These are phyloP conservation scores for Exophiala viscosa DNA, from an alignment of 2,329 filamentous ascomycete genomes.

Conservation along the genomic window DNA sequence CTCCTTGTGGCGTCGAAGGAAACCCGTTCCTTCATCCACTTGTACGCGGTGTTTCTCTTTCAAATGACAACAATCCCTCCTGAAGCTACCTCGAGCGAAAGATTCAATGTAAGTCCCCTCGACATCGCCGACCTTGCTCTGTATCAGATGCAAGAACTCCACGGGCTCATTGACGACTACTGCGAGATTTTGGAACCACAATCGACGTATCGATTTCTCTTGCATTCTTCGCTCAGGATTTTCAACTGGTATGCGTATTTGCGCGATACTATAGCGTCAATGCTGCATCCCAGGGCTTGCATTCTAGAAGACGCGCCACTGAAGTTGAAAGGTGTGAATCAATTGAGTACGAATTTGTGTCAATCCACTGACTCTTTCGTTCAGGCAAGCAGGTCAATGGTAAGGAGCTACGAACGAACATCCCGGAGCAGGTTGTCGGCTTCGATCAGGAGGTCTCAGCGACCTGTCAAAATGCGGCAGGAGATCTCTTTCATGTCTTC, in stretches of 20 bases:
- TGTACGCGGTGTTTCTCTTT: constrained; percentile 19
- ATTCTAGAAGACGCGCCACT: constrained; percentile 11
- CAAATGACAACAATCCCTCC: constrained; percentile 14
- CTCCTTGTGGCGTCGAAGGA: constrained; percentile 5
- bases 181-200: constrained; percentile 1
- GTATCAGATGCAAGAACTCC: constrained; percentile 13
- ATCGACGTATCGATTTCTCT: constrained; percentile 16
- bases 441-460: constrained; percentile 13
- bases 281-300: constrained; percentile 8
- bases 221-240: constrained; percentile 12
- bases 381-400: neutral
- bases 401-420: neutral
- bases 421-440: constrained; percentile 2
- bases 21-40: constrained; percentile 11
- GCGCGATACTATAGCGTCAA: constrained; percentile 15
- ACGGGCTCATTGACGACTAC: constrained; percentile 6
- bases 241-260: constrained; percentile 15
- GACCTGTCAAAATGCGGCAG: constrained; percentile 12
- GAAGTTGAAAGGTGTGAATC: constrained; percentile 5
- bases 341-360: neutral
- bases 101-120: constrained; percentile 1
- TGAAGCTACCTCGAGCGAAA: constrained; percentile 1
- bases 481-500: constrained; percentile 17
- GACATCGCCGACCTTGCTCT: constrained; percentile 9
- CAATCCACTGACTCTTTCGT: neutral